Conservation (phyloP, 441 rosid species). For the Breynia disticha region DNA sequence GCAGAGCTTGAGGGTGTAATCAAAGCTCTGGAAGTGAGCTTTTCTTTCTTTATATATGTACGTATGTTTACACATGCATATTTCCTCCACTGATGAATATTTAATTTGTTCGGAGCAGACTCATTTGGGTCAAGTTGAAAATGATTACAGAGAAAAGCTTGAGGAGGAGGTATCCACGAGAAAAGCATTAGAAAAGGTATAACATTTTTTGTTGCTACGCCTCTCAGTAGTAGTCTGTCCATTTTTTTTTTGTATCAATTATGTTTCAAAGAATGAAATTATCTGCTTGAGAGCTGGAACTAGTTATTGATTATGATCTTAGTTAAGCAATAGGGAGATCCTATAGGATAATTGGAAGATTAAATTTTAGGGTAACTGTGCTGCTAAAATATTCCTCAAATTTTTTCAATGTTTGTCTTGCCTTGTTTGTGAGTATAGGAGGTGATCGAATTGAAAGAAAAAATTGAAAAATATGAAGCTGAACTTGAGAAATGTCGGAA, state of each 20-base stretch:
- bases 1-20: conserved; percentile 96
- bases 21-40: conserved; percentile 80
- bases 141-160: conserved; percentile 56
- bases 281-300: not conserved
- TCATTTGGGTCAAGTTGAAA: conserved; percentile 67
- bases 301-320: not conserved
- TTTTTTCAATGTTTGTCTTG: not conserved
- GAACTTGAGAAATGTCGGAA: conserved; percentile 70
- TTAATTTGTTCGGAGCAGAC: conserved; percentile 32
- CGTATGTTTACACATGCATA: no score
- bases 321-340: not conserved
- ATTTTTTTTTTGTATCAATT: not conserved
- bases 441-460: conserved; percentile 51
- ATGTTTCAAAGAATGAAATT: not conserved
- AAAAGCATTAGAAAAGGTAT: conserved; percentile 68
- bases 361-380: no score
- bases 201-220: conserved; percentile 5
- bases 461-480: conserved; percentile 69
- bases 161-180: conserved; percentile 60
- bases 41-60: conserved; percentile 1
- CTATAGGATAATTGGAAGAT: not conserved
- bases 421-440: conserved; percentile 32
- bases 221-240: not conserved
- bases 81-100: not conserved
- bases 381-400: not conserved